Conservation (phyloP, 345 rosid species). For the Turritis glabra region DNA sequence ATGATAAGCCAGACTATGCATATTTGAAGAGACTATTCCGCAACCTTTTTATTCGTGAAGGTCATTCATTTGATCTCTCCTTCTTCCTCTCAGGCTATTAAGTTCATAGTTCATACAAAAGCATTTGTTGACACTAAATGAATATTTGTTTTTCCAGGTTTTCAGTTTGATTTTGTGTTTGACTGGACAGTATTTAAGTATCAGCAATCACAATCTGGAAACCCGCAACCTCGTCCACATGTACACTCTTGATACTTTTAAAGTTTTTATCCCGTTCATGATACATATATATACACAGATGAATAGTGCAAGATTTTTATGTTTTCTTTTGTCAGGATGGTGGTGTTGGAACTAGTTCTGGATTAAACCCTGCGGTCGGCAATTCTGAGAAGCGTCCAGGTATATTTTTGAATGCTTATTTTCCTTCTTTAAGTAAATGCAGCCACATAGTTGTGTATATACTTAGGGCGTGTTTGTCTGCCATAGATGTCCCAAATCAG, state of each 20-base stretch:
- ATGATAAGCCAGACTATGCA: constrained; percentile 95
- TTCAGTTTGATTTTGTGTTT: constrained; percentile 93
- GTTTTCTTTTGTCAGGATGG: constrained; percentile 49
- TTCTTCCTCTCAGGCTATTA: not conserved
- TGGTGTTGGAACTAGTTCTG: constrained; percentile 80
- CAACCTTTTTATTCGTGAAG: constrained; percentile 93
- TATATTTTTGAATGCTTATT: constrained; percentile 26
- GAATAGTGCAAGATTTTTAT: not conserved
- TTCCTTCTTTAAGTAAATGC: not conserved
- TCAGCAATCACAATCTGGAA: constrained; percentile 84
- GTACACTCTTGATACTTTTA: constrained; percentile 13
- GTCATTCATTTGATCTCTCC: constrained; percentile 36
- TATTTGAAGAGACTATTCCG: constrained; percentile 93
- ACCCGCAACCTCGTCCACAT: constrained; percentile 62
- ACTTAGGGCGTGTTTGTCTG: constrained; percentile 48
- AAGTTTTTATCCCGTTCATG: not conserved
- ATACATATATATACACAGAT: not conserved
- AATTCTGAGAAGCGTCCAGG: constrained; percentile 68
- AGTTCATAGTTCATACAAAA: not conserved
- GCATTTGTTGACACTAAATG: not conserved
- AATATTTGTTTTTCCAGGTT: constrained; percentile 53
- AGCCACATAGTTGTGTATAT: constrained; percentile 8
- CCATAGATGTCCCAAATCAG: constrained; percentile 59
- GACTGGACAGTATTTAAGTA: constrained; percentile 95
- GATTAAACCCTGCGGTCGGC: constrained; percentile 47